Conservation (phyloP, 495 filamentous ascomycete genomes). For the Delitschia confertaspora region DNA sequence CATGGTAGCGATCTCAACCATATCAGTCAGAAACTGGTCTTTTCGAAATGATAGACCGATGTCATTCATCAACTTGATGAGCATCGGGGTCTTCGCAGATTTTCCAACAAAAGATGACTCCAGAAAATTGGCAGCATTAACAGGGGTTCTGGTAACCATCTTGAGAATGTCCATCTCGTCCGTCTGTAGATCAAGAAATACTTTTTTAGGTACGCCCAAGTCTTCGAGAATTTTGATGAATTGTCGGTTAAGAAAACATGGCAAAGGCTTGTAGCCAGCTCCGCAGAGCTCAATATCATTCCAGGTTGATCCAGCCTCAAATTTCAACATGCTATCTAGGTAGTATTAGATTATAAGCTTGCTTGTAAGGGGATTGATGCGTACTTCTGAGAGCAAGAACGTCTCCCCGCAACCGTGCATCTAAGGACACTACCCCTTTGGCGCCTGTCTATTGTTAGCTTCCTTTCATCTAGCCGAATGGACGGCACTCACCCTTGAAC, state of each 20-base stretch:
- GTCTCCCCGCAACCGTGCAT: constrained; percentile 49
- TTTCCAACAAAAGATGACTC: constrained; percentile 44
- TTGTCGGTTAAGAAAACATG: constrained; percentile 63
- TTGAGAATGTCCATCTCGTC: constrained; percentile 49
- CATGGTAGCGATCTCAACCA: constrained; percentile 57
- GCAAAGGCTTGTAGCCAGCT: constrained; percentile 52
- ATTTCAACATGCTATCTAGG: too few relatives aligned
- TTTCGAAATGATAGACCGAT: constrained; percentile 51
- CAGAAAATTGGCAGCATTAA: constrained; percentile 56
- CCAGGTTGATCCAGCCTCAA: constrained; percentile 43
- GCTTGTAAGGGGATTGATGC: constrained; percentile 49
- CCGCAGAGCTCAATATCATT: constrained; percentile 66
- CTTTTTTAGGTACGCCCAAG: constrained; percentile 43
- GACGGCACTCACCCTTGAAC: constrained; percentile 43
- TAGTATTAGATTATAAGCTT: constrained; percentile 69
- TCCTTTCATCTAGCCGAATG: not conserved
- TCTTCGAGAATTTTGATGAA: constrained; percentile 81
- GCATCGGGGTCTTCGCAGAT: constrained; percentile 45
- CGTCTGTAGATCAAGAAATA: constrained; percentile 55
- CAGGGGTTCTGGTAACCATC: constrained; percentile 42
- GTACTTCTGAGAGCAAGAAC: too few relatives aligned
- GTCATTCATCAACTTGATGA: constrained; percentile 47
- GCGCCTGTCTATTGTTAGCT: constrained; percentile 38
- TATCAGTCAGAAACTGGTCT: constrained; percentile 55
- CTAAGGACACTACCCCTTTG: constrained; percentile 66